phyloP scores from a whole-genome alignment of 352 stramenopile genomes.

The Pythium biforme region DNA sequence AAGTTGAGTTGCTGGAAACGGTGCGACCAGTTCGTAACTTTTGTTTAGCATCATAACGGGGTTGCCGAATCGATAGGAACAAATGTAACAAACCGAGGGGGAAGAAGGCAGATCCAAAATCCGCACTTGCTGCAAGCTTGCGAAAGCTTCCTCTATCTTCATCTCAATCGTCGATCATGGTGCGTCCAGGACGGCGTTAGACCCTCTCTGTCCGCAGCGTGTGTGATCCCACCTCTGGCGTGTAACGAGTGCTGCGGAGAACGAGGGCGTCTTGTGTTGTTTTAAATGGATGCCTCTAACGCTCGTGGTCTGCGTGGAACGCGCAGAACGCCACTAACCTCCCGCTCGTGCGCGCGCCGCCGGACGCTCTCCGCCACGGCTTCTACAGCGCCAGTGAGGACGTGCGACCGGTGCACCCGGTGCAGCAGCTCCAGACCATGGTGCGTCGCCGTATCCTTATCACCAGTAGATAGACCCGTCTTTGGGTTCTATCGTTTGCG shows the following conservation, averaged over 20 bases:
- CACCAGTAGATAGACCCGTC: too few relatives aligned
- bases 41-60: not conserved
- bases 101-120: conserved; percentile 26
- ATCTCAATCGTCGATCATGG: conserved; percentile 14
- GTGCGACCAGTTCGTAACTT: conserved; percentile 6
- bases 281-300: not conserved
- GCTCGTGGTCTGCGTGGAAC: too few relatives aligned
- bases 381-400: conserved; percentile 85
- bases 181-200: not conserved
- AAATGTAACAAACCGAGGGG: conserved; percentile 19
- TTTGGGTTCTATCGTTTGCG: too few relatives aligned
- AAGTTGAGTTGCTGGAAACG: conserved; percentile 7
- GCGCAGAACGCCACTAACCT: conserved; percentile 35
- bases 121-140: not conserved
- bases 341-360: conserved; percentile 77
- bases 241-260: too few relatives aligned
- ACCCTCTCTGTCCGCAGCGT: too few relatives aligned
- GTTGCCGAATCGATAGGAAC: conserved; percentile 3
- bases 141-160: not conserved
- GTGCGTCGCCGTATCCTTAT: conserved; percentile 33
- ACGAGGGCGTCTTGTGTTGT: too few relatives aligned
- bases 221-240: too few relatives aligned
- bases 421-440: conserved; percentile 80
- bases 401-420: conserved; percentile 76
- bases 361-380: conserved; percentile 77